Base-by-base conservation (phyloP, 1,284 basidiomycete species). In the Filobasidium uniguttulatum region DNA sequence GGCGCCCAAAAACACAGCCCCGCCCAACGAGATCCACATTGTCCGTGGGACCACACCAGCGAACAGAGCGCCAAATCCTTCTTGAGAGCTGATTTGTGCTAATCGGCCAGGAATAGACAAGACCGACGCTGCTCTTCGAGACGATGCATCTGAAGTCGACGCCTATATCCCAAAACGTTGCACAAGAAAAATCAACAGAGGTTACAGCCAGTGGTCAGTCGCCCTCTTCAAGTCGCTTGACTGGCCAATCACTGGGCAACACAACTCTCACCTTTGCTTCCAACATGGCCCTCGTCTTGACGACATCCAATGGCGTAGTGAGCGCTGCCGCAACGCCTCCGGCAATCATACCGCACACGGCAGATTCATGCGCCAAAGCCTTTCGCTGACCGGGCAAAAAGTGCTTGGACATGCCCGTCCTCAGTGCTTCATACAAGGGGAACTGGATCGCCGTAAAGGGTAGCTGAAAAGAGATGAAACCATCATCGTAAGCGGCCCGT, bases 371-470 rank as follows among this genome's bases (percentile, higher is more conserved):
- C 1, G 82, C 80, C 4, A 88, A 74, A 1, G 75, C 77, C 61
- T 80, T 73, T 50, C 75, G 63, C 25, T 74, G 63, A 14, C 66
- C 8, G 79, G 58, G 22, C 61, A 69, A 52, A 46, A 64, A 62
- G 19, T 57, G 26, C 35, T 41, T 58, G 0, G 83, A 78, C 6
- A 83, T 64, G 28, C 74, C 72, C 1, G 73, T 57, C 67, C 98
- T 98, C 56, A 98, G 73, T 34, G 78, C 73, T 70, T 98, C 94
- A 63, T 97, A 99, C 22, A 98, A 69, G 0, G 94, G 94, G 64
- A 98, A 99, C 66, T 99, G 94, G 22, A 99, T 74, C 10, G 89
- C 93, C 1, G 93, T 94, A 72, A 99, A 98, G 0, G 93, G 93
- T 35, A 98, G 89, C 88, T 93, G 55, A 20, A 23, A 37, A 23